Base-by-base conservation (phyloP, 441 rosid species). In the Metrosideros polymorpha region DNA sequence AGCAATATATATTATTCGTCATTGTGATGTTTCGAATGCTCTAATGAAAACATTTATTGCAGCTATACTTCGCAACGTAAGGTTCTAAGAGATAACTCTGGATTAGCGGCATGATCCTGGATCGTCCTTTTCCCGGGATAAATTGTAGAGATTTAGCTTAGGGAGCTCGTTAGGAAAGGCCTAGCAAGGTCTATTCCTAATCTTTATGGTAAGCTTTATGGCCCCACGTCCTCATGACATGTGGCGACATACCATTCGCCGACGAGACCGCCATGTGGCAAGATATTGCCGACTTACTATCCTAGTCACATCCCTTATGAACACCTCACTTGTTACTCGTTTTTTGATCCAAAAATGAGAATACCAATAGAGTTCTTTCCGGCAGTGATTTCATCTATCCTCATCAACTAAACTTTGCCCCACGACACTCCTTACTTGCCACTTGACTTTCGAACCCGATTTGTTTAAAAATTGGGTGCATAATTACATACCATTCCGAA, bases 371-470 rank as follows among this genome's bases (percentile, higher is more conserved):
- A 39, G 3, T 63, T 18, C 22, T 63, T 25, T 63, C 4, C 12
- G 4, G 3, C 6, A 1, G 1, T 1, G 77, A 32, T 32, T 12
- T 61, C 75, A 6, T 1, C 3, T 29, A 10, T 30, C 10, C 42
- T 15, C 39, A 7, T 30, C 2, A 2, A 7, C 0, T 6, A 5
- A 61, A 12, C 24, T 17, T 17, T 61, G 0, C 24, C 35, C 1
- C 2, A 0, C 24, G 6, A 4, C 42, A 8, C 7, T 18, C 5
- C 19, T 63, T 19, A 66, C 77, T 32, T 5, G 77, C 3, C 6
- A 19, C 22, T 1, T 7, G 2, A 18, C 42, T 2, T 32, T 30
- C 30, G 22, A 61, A 18, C 25, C 12, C 3, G 10, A n/a, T n/a
- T n/a, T n/a, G n/a, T n/a, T n/a, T n/a, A n/a, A 30, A 9, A 2